These are phyloP conservation scores for Craterostigma plantagineum DNA, from an alignment of 257 asterid species.

Conservation along the genomic window DNA sequence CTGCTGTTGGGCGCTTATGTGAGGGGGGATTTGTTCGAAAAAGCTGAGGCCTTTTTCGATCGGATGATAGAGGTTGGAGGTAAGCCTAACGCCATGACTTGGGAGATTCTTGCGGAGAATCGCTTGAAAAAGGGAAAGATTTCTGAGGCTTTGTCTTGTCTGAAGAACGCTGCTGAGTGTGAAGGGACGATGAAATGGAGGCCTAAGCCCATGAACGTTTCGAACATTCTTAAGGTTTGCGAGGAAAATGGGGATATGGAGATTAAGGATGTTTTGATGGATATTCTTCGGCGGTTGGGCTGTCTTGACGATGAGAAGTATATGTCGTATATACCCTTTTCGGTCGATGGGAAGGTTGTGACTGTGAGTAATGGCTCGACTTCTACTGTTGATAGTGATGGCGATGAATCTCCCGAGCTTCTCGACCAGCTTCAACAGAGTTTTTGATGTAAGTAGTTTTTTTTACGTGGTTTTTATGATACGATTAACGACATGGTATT, in stretches of 20 bases:
- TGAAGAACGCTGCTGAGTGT: constrained; percentile 38
- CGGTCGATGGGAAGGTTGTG: not conserved
- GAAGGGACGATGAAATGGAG: constrained; percentile 57
- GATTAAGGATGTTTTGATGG: not conserved
- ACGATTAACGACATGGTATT: no score
- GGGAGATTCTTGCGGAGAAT: constrained; percentile 74
- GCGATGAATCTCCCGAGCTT: not conserved
- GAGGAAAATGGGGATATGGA: constrained; percentile 34
- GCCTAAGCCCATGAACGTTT: constrained; percentile 40
- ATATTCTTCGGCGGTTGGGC: not conserved
- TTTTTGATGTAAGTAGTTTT: not conserved
- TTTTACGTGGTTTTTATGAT: no score
- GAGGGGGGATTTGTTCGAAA: constrained; percentile 34
- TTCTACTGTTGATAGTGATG: not conserved
- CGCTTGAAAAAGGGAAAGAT: constrained; percentile 35
- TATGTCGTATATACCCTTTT: not conserved
- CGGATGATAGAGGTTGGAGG: constrained; percentile 58
- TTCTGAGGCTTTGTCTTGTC: constrained; percentile 60
- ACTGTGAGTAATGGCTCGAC: not conserved
- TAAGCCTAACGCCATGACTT: constrained; percentile 55
- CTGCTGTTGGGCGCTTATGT: constrained; percentile 47
- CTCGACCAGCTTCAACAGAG: not conserved
- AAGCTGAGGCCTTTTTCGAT: constrained; percentile 41
- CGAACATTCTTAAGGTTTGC: constrained; percentile 28
- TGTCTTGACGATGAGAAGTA: not conserved